Evolutionary conservation across 768 basidiomycete species (phyloP), one percentile per base, ranked within the genome.

Genomic region (Termitomyces sp.): DNA sequence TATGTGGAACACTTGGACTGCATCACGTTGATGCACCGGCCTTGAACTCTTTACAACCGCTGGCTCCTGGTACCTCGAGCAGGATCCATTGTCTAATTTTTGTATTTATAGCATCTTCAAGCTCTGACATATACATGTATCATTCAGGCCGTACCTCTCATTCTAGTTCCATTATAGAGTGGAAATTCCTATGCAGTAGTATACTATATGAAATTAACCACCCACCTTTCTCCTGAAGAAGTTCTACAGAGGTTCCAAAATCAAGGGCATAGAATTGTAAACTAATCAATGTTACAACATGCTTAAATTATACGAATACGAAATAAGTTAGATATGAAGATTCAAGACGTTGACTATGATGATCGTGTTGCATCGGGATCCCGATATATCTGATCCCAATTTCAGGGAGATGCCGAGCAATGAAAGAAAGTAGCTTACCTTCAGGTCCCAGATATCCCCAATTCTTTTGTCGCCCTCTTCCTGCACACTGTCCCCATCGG

Each of bases 361-460:
- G 76, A 70, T 49, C 70, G 74, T 20, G 74, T 73, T 18, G 76
- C 78, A 44, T 68, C 70, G 6, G 79, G 77, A 62, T 80, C 78
- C 22, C 77, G 76, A 63, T 76, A 79, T 63, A 79, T 76, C 79
- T 80, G 54, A n/a, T 62, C n/a, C 38, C 22, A 52, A 45, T 47
- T 7, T 62, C 32, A 64, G 55, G 9, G 32, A 14, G 54, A 26
- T 40, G 20, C 22, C 30, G 33, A 9, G 48, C n/a, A 33, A 28
- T 52, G 24, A 45, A 45, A 57, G 35, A 11, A 45, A 18, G 45
- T 54, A 22, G 67, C 76, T 38, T n/a, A 88, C 87, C 79, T 88
- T 88, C 55, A 86, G 74, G 70, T 76, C 77, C 90, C 86, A 92
- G 58, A 92, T 83, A 67, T 88, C 81, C 22, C 88, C 88, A 52